These are phyloP conservation scores for Eucalyptus cladocalyx DNA, from an alignment of 345 rosid species.

Conservation along the genomic window DNA sequence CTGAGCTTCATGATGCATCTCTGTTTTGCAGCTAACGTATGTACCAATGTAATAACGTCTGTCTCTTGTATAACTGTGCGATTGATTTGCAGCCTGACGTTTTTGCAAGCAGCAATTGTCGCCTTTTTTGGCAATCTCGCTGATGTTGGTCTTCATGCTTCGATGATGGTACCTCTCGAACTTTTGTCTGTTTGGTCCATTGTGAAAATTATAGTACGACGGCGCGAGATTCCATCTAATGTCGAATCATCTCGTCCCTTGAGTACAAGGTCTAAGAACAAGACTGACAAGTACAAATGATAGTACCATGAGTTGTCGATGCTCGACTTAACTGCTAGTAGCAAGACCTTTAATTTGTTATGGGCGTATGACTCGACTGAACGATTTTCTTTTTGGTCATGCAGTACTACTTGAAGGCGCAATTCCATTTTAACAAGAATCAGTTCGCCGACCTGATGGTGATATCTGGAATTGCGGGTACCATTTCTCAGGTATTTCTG, in stretches of 20 bases:
- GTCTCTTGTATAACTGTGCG: neutral
- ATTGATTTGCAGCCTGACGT: constrained; percentile 37
- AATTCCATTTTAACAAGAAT: constrained; percentile 72
- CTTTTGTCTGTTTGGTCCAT: neutral
- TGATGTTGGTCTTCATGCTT: constrained; percentile 66
- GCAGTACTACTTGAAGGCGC: constrained; percentile 89
- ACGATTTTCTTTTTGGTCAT: neutral
- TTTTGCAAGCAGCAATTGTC: constrained; percentile 65
- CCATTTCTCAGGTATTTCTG: constrained; percentile 66
- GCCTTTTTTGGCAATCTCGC: constrained; percentile 65
- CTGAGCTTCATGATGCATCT: neutral
- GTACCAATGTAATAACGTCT: neutral
- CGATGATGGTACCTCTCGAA: constrained; percentile 41
- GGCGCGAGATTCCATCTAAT: neutral
- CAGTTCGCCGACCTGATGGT: constrained; percentile 91
- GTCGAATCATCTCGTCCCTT: neutral
- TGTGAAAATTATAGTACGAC: neutral
- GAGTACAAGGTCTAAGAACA: neutral
- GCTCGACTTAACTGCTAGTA: neutral
- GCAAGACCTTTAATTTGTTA: neutral
- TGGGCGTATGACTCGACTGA: neutral
- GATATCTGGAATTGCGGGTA: constrained; percentile 65
- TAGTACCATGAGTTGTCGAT: neutral
- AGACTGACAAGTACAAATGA: neutral
- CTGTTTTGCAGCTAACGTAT: neutral